Base-by-base conservation (phyloP, 805 yeast species). In the Pichia scutulata region DNA sequence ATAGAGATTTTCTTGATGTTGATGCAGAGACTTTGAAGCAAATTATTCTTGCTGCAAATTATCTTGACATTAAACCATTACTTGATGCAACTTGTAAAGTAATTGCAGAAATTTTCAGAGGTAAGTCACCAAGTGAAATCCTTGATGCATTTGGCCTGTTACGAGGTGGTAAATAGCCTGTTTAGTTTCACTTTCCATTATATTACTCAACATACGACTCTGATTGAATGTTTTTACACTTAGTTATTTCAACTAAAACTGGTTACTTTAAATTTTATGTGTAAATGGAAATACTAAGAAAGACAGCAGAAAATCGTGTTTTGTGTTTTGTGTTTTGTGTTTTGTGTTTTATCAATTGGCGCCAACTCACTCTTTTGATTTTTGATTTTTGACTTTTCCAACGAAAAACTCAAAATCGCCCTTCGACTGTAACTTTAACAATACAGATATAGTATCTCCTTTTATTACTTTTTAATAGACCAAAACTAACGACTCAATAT, bases 1-100 rank as follows among this genome's bases (percentile, higher is more conserved):
- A 90, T 68, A 84, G 85, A 64, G 85, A 85, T 64, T 90, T 89
- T 65, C 74, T 90, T 59, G 83, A 85, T 63, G 95, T 89, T 30
- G 97, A 89, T 68, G 95, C 84, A 57, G 87, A 82, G 56, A 80
- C 82, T 82, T 70, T 84, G 52, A 81, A 82, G 57, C 85, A 80
- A 57, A 81, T 84, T 58, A 81, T 84, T 49, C 68, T 80, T 52
- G 89, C 89, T n/a, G 86, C 89, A n/a, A 84, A 84, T 64, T 84
- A 80, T 63, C 68, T 84, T 59, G 81, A 84, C 62, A 84, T 84
- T 56, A 75, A 80, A 53, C 89, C 87, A 2, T 69, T 84, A 55
- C 69, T 83, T 57, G 85, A 81, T 58, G 79, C 86, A 3, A 84
- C 86, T 3, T 83, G 89, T 59, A 82, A 81, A 63, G 78, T 78